phyloP scores from a whole-genome alignment of 192 early-diverging fungal species.

The Backusella westeae region DNA sequence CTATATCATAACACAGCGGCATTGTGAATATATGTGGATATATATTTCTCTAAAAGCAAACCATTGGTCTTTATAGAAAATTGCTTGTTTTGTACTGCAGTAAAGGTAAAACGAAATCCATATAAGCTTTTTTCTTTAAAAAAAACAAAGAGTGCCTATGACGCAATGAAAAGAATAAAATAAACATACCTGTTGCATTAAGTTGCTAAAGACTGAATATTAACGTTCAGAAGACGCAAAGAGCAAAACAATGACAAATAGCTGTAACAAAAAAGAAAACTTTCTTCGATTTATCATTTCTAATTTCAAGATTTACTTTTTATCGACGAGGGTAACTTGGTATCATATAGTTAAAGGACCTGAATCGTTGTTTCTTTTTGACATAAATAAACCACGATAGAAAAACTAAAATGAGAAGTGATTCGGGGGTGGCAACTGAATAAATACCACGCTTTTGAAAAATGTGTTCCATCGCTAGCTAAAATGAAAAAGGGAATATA shows the following conservation, averaged over 20 bases:
- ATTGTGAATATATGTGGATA: not conserved
- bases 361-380: no score
- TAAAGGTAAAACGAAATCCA: no score
- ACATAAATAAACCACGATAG: no score
- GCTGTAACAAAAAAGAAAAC: not conserved
- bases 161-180: not conserved
- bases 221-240: not conserved
- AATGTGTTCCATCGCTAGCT: not conserved
- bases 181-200: not conserved
- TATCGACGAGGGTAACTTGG: not conserved
- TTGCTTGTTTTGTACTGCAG: not conserved
- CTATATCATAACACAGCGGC: not conserved
- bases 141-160: not conserved
- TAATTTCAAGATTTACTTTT: not conserved
- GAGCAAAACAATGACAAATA: slow-evolving; percentile 1
- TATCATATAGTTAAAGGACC: no score
- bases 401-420: no score
- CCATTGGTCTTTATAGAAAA: not conserved
- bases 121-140: no score
- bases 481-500: not conserved
- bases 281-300: not conserved
- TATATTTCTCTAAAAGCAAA: not conserved
- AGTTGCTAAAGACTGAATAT: not conserved
- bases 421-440: no score
- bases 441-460: no score